Conservation (phyloP, 768 basidiomycete genomes). For the Hericium alpestre region DNA sequence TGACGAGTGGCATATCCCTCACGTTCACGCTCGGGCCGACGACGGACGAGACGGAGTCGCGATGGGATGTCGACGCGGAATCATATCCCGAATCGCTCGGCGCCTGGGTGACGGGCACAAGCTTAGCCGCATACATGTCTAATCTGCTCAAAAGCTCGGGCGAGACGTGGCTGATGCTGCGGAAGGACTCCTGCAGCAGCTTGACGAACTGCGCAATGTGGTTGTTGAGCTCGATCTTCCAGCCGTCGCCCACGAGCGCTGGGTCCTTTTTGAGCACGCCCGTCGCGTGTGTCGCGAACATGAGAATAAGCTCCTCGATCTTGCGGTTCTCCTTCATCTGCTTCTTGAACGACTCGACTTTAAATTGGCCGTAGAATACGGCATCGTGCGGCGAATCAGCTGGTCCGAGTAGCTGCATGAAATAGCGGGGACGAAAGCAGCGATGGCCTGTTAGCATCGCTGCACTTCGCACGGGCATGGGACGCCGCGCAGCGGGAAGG, state of each 20-base stretch:
- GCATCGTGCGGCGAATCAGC: slow-evolving; percentile 78
- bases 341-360: slow-evolving; percentile 72
- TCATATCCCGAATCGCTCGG: slow-evolving; percentile 61
- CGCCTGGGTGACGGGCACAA: slow-evolving; percentile 47
- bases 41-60: slow-evolving; percentile 35
- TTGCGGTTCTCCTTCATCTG: slow-evolving; percentile 95
- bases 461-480: not conserved
- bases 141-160: slow-evolving; percentile 74
- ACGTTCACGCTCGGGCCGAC: slow-evolving; percentile 35
- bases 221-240: slow-evolving; percentile 88
- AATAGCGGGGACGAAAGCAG: not conserved
- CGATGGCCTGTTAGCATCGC: not conserved
- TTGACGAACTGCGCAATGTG: slow-evolving; percentile 86
- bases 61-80: slow-evolving; percentile 45
- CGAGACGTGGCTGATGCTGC: slow-evolving; percentile 63
- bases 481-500: not conserved
- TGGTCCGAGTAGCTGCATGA: slow-evolving; percentile 76
- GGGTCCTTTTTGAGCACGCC: slow-evolving; percentile 84
- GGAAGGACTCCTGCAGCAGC: slow-evolving; percentile 73
- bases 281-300: slow-evolving; percentile 89
- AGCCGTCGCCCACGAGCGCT: slow-evolving; percentile 69
- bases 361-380: slow-evolving; percentile 85
- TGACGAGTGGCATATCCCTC: slow-evolving; percentile 71
- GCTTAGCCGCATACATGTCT: slow-evolving; percentile 75
- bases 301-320: slow-evolving; percentile 93